Base-by-base conservation (phyloP, 2,329 filamentous ascomycete species). In the Xylariaceae sp. region DNA sequence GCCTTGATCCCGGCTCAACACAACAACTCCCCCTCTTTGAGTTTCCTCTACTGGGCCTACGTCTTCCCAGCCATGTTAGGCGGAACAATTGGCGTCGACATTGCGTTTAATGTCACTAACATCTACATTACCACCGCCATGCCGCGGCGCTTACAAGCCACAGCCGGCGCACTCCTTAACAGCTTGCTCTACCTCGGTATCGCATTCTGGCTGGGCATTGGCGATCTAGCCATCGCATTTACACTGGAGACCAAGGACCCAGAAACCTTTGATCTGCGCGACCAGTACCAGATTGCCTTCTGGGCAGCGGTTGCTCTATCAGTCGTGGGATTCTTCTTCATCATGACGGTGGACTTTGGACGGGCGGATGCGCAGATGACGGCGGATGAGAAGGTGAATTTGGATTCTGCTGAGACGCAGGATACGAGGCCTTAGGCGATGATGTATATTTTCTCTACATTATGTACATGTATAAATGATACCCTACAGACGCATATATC, bases 51-150 rank as follows among this genome's bases (percentile, higher is more conserved):
- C 77, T 93, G 89, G 89, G 82, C 86, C 0, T 92, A 82, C 67
- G 79, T 90, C 18, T 90, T 92, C 68, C 87, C 88, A 0, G 76
- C 83, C 56, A 88, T 88, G 85, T 71, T 88, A 2, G 83, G 85
- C 63, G 81, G 80, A 10, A 92, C 89, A 0, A 77, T 92, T 39
- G 88, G 87, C 15, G 85, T 92, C 60, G 89, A 93, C 68, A 84
- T 92, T 57, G 85, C 84, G 5, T 92, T 87, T 74, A 90, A 88
- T 68, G 82, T 92, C 1, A 83, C 86, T 15, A 92, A 88, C 67
- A 82, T 92, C 60, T 92, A 89, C 73, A 88, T 91, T 71, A 91
- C 88, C 0, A 91, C 88, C 0, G 83, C 82, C 11, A 77, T 92
- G 63, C 87, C 88, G 0, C 77, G 78, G 3, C 79, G 82, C 10